Conservation (phyloP, 75 land plant genomes). For the Adiantum capillusveneris region DNA sequence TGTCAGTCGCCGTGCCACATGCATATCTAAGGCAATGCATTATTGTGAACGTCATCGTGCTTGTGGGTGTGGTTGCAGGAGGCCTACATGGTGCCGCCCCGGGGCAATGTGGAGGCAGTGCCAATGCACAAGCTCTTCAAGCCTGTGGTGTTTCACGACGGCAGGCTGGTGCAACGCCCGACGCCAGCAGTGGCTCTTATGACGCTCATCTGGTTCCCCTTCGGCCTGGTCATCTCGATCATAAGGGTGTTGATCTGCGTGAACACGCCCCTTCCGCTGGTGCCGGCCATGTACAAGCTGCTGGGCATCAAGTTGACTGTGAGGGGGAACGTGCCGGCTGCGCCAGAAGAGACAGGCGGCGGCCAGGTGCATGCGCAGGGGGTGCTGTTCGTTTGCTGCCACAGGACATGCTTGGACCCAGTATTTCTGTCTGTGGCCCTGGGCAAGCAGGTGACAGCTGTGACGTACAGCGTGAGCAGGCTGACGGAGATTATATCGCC, state of each 20-base stretch:
- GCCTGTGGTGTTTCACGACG: conserved; percentile 75
- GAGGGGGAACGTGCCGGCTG: conserved; percentile 4
- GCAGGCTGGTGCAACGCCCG: conserved; percentile 53
- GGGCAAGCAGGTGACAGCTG: conserved; percentile 35
- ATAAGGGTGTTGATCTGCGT: conserved; percentile 27
- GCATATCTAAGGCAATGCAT: too few species aligned
- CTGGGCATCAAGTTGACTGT: conserved; percentile 12
- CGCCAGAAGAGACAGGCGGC: conserved; percentile 1
- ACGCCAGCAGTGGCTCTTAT: conserved; percentile 36
- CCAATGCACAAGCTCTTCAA: conserved; percentile 46
- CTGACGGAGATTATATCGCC: conserved; percentile 68
- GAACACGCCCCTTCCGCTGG: conserved; percentile 17
- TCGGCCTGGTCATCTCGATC: conserved; percentile 41
- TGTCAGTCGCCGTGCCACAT: too few species aligned
- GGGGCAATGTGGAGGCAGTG: conserved; percentile 12
- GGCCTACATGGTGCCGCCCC: conserved; percentile 20
- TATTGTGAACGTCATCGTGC: too few species aligned
- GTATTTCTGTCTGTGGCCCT: conserved; percentile 36
- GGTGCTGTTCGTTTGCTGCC: conserved; percentile 57
- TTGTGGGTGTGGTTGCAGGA: conserved; percentile 13
- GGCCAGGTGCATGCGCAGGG: conserved; percentile 16
- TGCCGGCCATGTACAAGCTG: conserved; percentile 2
- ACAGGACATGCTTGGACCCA: conserved; percentile 62
- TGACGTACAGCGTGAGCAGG: conserved; percentile 62
- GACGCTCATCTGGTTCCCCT: conserved; percentile 59